These are phyloP conservation scores for Colletotrichum sp. DNA, from an alignment of 2,329 filamentous ascomycete genomes.

Conservation along the genomic window DNA sequence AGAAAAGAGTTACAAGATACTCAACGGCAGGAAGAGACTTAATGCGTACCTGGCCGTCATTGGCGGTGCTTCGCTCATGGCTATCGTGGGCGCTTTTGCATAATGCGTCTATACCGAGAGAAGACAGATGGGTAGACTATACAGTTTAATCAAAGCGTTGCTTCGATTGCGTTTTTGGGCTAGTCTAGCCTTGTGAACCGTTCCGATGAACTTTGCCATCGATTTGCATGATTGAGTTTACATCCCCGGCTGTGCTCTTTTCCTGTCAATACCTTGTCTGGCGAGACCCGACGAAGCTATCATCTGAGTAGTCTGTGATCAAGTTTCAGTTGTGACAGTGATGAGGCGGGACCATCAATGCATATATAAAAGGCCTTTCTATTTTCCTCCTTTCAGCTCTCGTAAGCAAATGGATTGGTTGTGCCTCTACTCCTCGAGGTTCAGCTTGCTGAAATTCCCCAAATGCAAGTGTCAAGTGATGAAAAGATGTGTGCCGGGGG, in stretches of 20 bases:
- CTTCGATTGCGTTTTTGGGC: background rate
- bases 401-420: fast-evolving
- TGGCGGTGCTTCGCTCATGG: slow-evolving; percentile 71
- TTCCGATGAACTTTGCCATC: background rate
- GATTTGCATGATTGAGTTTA: background rate
- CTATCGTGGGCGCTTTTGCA: slow-evolving; percentile 74
- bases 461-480: no score
- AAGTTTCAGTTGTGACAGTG: background rate
- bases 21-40: slow-evolving; percentile 66
- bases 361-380: background rate
- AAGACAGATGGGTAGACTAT: background rate
- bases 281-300: background rate
- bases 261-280: fast-evolving
- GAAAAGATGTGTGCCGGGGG: fast-evolving
- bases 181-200: background rate
- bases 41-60: slow-evolving; percentile 69
- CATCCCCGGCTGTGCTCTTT: background rate
- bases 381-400: background rate
- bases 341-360: background rate
- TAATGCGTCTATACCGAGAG: slow-evolving; percentile 32
- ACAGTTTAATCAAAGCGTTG: background rate
- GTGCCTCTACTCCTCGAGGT: fast-evolving
- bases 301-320: background rate
- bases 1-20: slow-evolving; percentile 73
- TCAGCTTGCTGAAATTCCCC: background rate